Conservation (phyloP, 352 stramenopile genomes). For the Phytophthora idaei region DNA sequence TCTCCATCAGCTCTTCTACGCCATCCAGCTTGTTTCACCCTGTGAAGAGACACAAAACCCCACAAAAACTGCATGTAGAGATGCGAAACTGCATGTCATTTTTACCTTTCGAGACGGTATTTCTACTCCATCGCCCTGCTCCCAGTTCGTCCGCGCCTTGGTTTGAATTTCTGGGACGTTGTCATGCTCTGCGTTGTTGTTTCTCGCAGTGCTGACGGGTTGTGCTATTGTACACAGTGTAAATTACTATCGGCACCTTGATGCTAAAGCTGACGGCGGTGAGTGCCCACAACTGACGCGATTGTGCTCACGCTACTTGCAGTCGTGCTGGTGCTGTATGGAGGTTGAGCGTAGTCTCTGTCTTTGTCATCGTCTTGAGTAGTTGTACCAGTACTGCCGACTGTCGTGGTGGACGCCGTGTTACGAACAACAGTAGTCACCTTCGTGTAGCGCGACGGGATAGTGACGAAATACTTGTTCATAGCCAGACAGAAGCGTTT, state of each 20-base stretch:
- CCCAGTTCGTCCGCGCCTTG: background rate
- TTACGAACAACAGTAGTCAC: slow-evolving; percentile 70
- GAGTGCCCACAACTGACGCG: slow-evolving; percentile 22
- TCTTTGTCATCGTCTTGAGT: slow-evolving; percentile 41
- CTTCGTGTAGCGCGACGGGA: slow-evolving; percentile 87
- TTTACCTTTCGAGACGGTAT: slow-evolving; percentile 21
- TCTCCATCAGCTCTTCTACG: slow-evolving; percentile 20
- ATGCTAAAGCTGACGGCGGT: slow-evolving; percentile 22
- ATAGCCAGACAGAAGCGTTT: slow-evolving; percentile 86
- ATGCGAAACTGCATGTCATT: slow-evolving; percentile 38
- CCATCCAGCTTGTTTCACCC: slow-evolving; percentile 5
- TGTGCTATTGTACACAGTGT: slow-evolving; percentile 36
- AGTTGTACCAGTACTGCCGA: slow-evolving; percentile 28
- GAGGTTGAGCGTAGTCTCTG: slow-evolving; percentile 34
- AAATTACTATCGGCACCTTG: slow-evolving; percentile 27
- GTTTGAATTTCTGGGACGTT: slow-evolving; percentile 3
- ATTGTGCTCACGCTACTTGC: slow-evolving; percentile 38
- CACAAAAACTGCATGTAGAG: slow-evolving; percentile 1
- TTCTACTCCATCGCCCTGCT: background rate
- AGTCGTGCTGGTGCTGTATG: slow-evolving; percentile 37
- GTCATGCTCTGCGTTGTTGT: background rate
- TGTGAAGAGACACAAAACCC: slow-evolving; percentile 25
- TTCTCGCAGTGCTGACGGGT: background rate
- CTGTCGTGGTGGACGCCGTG: slow-evolving; percentile 32
- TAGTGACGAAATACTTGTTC: slow-evolving; percentile 91